Evolutionary conservation across 768 basidiomycete species (phyloP), one percentile per base, ranked within the genome.

Genomic region (Mycena olivaceomarginata): DNA sequence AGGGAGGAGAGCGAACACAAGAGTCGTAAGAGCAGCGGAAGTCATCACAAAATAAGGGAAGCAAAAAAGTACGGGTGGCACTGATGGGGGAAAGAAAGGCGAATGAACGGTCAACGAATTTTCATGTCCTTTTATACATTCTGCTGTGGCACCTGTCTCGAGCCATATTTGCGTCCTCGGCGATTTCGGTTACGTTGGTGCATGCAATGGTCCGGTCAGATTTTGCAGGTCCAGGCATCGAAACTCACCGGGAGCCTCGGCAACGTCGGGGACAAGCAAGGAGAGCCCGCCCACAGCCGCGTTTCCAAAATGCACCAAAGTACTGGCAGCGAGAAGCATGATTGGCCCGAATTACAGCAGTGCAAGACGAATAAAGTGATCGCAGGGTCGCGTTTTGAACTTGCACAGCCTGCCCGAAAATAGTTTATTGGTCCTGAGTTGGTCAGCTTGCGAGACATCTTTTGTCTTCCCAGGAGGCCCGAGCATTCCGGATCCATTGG

Each of bases 1-100:
- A 40, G 77, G 77, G 37, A 78, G 51, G 20, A 78, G 67, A 0
- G 70, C 70, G 20, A 78, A 40, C 18, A 16, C 59, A 40, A 72
- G 39, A 31, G 74, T 31, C 10, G 51, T 70, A 31, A 68, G 60
- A 41, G 57, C 9, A 5, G 66, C 11, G 15, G 31, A 46, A 12
- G 70, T 45, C 73, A 74, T 78, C 13, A 46, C 18, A 53, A 68
- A 53, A 68, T 13, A 6, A 48, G 22, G 65, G n/a, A 39, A n/a
- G 43, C 59, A 8, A 31, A 74, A 68, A 75, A 74, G 68, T 64
- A 48, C 39, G 67, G 16, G 39, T 12, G 48, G 62, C 37, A 60
- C 37, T 7, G 45, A 43, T 13, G 53, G 43, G 46, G 46, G 45
- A 22, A 43, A 46, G 2, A 53, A 62, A 53, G 51, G 62, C 43